phyloP scores from a whole-genome alignment of 495 filamentous ascomycete species.

The Penicillium verhagenii region DNA sequence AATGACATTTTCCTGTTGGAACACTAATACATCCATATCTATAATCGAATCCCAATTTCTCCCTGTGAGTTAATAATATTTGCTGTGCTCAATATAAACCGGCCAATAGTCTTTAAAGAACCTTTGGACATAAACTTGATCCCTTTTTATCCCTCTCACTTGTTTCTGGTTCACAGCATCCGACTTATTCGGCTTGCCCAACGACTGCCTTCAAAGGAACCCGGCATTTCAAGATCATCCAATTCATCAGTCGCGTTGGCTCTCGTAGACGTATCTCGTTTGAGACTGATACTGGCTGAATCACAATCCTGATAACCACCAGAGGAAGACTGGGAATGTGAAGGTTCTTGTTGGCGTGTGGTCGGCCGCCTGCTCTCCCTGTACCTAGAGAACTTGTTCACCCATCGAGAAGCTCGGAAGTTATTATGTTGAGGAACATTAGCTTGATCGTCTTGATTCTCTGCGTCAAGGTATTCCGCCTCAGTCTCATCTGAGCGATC shows the following conservation, averaged over 20 bases:
- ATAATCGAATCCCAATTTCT: slow-evolving; percentile 11
- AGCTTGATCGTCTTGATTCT: slow-evolving; percentile 6
- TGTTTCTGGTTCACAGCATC: not conserved
- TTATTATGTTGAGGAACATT: slow-evolving; percentile 6
- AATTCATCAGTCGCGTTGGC: slow-evolving; percentile 20
- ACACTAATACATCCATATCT: slow-evolving; percentile 10
- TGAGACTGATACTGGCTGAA: slow-evolving; percentile 7
- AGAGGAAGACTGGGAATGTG: slow-evolving; percentile 13
- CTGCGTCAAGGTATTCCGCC: slow-evolving; percentile 1
- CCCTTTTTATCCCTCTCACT: not conserved
- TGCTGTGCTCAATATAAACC: slow-evolving; percentile 10
- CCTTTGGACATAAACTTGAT: not conserved
- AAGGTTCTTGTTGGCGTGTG: slow-evolving; percentile 9
- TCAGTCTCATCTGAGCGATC: slow-evolving; percentile 1
- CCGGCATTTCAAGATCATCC: slow-evolving; percentile 32
- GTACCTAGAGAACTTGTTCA: slow-evolving; percentile 13
- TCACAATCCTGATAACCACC: slow-evolving; percentile 13
- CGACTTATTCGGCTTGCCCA: slow-evolving; percentile 28
- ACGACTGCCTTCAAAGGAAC: slow-evolving; percentile 26
- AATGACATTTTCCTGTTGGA: slow-evolving; percentile 24
- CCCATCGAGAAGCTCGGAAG: slow-evolving; percentile 16
- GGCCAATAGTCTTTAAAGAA: too few species aligned
- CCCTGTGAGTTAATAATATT: slow-evolving; percentile 15
- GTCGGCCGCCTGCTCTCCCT: slow-evolving; percentile 13
- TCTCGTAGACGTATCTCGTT: slow-evolving; percentile 14